Conservation (phyloP, 2,329 filamentous ascomycete species). For the Colletotrichum phormii region DNA sequence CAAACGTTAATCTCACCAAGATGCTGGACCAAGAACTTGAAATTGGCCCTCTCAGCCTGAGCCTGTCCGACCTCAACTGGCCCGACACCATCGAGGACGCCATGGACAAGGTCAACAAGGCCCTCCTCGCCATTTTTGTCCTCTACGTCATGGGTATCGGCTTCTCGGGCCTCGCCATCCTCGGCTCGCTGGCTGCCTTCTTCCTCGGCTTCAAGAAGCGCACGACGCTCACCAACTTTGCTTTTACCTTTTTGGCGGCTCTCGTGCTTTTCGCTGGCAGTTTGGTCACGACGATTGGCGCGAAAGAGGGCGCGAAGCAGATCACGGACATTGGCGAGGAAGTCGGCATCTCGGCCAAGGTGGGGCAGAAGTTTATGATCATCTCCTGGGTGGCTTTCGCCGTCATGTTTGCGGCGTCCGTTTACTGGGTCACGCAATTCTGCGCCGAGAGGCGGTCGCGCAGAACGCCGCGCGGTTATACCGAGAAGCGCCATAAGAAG, state of each 20-base stretch:
- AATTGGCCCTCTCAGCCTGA: constrained; percentile 57
- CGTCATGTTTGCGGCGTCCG: constrained; percentile 52
- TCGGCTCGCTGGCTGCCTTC: constrained; percentile 51
- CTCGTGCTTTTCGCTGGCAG: constrained; percentile 54
- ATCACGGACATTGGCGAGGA: constrained; percentile 57
- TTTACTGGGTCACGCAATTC: constrained; percentile 56
- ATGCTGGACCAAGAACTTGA: constrained; percentile 59
- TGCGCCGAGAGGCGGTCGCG: constrained; percentile 44
- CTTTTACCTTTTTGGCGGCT: constrained; percentile 49
- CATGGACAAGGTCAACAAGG: constrained; percentile 61
- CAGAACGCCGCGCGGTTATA: constrained; percentile 40
- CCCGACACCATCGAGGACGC: constrained; percentile 57
- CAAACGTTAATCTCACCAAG: constrained; percentile 58
- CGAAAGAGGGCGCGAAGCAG: constrained; percentile 52
- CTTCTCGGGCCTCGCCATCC: constrained; percentile 56
- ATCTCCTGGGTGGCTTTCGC: constrained; percentile 61
- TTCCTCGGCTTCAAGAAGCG: constrained; percentile 43
- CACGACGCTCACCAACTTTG: constrained; percentile 50
- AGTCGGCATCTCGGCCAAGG: constrained; percentile 56
- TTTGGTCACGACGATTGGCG: constrained; percentile 55
- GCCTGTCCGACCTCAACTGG: constrained; percentile 58
- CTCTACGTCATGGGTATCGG: constrained; percentile 59
- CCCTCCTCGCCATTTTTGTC: constrained; percentile 61
- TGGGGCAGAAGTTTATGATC: constrained; percentile 57
- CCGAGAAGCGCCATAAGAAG: constrained; percentile 40